Base-by-base conservation (phyloP, 129 eudicot species). In the Deinandra increscens region DNA sequence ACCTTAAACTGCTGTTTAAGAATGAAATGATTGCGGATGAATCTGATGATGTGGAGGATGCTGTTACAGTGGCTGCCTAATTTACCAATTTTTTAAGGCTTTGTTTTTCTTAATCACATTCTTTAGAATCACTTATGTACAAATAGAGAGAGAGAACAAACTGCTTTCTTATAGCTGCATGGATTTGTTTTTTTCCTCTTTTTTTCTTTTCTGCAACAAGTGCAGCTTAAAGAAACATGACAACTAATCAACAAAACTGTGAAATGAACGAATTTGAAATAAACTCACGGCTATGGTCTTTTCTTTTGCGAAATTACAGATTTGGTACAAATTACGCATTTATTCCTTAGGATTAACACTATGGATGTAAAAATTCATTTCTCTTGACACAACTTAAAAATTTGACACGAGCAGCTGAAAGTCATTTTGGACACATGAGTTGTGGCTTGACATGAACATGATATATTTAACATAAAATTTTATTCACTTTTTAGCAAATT, bases 1-100 rank as follows among this genome's bases (percentile, higher is more conserved):
- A 83, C 77, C 82, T 90, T n/a, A 87, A 87, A 83, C 78, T 90
- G 19, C 78, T 90, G 5, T 90, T 90, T 70, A 85, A 68, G 45
- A 81, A 87, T 41, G 97, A 84, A 70, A 82, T 87, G 83, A 34
- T 68, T 53, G 84, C 73, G 37, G 97, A 90, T 45, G 91, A 84
- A 73, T 64, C 79, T 45, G 94, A 84, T 17, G 86, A 84, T 61
- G 61, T 69, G 70, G 83, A 59, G 1, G 42, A 72, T 36, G 87
- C 73, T 65, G 83, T 39, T 3, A 53, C 77, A 58, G 63, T 68
- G 19, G 83, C 81, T 66, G 78, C 68, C 7, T 82, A 41, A 12
- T 58, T 22, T 56, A 39, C 36, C 33, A 1, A 34, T 50, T 48
- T 67, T 76, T 75, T 5, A 17, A 23, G 19, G 59, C 6, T 12